A percentile compares a stretch with the other conserved stretches of the same genome.
Conservation (phyloP, 257 asterid genomes). For the Nicotiana obtusifolia region DNA sequence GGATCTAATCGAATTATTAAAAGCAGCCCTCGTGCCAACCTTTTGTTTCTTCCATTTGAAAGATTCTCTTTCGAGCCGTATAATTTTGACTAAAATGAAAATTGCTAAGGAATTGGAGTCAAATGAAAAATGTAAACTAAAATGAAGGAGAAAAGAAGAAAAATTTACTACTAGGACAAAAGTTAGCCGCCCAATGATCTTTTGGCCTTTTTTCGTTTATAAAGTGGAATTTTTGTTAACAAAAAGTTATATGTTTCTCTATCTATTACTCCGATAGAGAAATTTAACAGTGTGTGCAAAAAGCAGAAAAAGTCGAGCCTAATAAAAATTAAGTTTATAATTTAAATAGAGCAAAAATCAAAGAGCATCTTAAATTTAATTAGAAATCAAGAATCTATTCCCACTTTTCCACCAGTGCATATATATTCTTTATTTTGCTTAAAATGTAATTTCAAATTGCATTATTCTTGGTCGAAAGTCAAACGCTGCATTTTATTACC, state of each 20-base stretch:
- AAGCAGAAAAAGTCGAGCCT: not conserved
- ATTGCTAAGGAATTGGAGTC: not conserved
- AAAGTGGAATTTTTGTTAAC: too few relatives aligned
- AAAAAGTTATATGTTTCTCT: not conserved
- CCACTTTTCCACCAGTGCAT: too few relatives aligned
- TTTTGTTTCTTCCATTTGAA: not conserved
- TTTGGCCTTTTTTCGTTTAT: too few relatives aligned
- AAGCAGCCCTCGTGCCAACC: not conserved
- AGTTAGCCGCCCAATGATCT: too few relatives aligned
- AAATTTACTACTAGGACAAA: too few relatives aligned
- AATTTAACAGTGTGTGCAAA: not conserved
- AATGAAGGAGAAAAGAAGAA: too few relatives aligned
- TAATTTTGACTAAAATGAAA: not conserved
- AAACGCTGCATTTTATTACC: too few relatives aligned
- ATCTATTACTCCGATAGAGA: not conserved
- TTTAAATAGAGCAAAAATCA: not conserved
- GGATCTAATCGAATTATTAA: not conserved
- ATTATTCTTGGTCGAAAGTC: too few relatives aligned
- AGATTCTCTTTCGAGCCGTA: slow-evolving; percentile 3
- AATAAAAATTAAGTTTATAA: not conserved
- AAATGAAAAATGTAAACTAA: not conserved
- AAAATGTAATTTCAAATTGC: too few relatives aligned
- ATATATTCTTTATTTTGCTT: too few relatives aligned
- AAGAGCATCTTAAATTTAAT: not conserved
- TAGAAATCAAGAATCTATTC: too few relatives aligned